Evolutionary conservation across 2,329 filamentous ascomycete species (phyloP).

Genomic region (Fusarium sp.): DNA sequence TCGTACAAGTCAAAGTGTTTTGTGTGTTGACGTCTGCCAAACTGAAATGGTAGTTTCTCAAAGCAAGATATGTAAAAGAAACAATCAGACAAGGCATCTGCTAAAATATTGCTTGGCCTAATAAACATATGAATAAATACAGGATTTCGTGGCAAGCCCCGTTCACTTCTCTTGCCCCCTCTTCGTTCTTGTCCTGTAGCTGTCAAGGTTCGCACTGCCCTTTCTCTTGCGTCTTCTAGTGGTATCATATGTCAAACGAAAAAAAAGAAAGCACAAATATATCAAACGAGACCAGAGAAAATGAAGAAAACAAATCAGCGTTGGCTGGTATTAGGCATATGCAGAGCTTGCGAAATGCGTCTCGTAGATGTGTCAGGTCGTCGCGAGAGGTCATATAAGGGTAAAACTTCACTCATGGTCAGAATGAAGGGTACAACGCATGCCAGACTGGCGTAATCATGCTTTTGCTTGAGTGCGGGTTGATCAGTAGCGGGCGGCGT

Average conservation of each 20-base stretch:
- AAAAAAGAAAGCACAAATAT: constrained; percentile 32
- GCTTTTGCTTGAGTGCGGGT: background rate
- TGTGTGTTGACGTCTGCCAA: background rate
- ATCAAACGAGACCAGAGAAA: constrained; percentile 37
- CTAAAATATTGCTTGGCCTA: constrained; percentile 18
- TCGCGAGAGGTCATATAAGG: constrained; percentile 33
- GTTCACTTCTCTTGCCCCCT: constrained; percentile 20
- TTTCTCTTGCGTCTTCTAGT: constrained; percentile 49
- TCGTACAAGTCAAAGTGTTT: background rate
- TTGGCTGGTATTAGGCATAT: constrained; percentile 47
- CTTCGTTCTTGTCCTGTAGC: constrained; percentile 29
- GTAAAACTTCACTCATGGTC: constrained; percentile 18
- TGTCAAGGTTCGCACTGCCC: constrained; percentile 40
- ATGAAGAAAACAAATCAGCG: constrained; percentile 44
- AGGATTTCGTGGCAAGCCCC: constrained; percentile 27
- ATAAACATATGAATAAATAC: constrained; percentile 42
- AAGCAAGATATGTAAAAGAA: constrained; percentile 14
- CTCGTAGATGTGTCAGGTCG: constrained; percentile 41
- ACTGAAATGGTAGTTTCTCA: background rate
- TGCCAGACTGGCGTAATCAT: constrained; percentile 8
- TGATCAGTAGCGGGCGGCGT: constrained; percentile 39
- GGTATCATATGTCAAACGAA: constrained; percentile 49
- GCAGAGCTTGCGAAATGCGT: constrained; percentile 40
- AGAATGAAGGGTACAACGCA: constrained; percentile 25
- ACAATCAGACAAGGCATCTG: constrained; percentile 11